Conservation (phyloP, 208 protist genomes). For the Leptomonas pyrrhocoris region DNA sequence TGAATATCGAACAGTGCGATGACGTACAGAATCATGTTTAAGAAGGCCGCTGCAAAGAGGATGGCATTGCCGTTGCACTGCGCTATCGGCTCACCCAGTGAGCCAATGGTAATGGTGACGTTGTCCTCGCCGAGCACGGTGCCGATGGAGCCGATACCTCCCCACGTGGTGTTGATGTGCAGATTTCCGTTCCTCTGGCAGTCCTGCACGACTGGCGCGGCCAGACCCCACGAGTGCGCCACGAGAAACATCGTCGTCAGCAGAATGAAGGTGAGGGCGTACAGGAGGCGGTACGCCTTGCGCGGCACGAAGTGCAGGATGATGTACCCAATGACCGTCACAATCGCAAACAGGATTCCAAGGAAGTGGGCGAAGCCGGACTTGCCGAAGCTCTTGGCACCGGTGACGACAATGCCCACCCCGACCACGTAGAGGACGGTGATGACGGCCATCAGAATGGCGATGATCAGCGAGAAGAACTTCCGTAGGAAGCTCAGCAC, state of each 20-base stretch:
- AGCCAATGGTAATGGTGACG: slow-evolving; percentile 38
- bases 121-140: slow-evolving; percentile 31
- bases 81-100: slow-evolving; percentile 54
- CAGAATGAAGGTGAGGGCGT: slow-evolving; percentile 71
- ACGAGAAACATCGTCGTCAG: slow-evolving; percentile 65
- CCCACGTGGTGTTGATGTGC: slow-evolving; percentile 29
- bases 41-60: slow-evolving; percentile 58
- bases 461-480: slow-evolving; percentile 85
- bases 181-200: slow-evolving; percentile 39
- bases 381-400: slow-evolving; percentile 54
- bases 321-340: slow-evolving; percentile 64
- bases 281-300: slow-evolving; percentile 80
- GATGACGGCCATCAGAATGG: slow-evolving; percentile 54
- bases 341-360: slow-evolving; percentile 59
- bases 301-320: slow-evolving; percentile 79
- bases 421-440: slow-evolving; percentile 75
- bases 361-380: slow-evolving; percentile 80
- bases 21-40: slow-evolving; percentile 65
- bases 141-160: slow-evolving; percentile 32
- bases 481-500: slow-evolving; percentile 64
- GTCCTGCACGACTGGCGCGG: slow-evolving; percentile 57
- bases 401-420: slow-evolving; percentile 49
- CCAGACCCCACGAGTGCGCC: slow-evolving; percentile 67
- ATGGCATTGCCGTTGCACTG: slow-evolving; percentile 55
- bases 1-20: slow-evolving; percentile 86